phyloP scores from a whole-genome alignment of 2,329 filamentous ascomycete species.

The Curvularia verruculosa region DNA sequence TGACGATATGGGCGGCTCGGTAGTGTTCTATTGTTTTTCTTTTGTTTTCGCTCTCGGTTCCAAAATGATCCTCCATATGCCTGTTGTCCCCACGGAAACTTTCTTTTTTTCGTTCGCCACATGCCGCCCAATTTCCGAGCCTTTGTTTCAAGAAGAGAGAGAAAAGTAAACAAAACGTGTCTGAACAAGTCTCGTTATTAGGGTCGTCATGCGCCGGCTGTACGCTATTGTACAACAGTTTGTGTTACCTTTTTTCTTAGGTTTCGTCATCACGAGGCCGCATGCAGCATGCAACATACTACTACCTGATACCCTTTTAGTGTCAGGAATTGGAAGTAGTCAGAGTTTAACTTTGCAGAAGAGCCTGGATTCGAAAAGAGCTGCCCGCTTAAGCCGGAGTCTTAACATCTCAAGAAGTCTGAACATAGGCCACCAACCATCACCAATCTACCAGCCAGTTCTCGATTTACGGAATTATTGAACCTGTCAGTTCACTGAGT shows the following conservation, averaged over 20 bases:
- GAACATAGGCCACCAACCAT: background rate
- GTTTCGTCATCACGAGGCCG: background rate
- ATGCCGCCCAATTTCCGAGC: background rate
- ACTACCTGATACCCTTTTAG: background rate
- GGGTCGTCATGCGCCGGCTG: background rate
- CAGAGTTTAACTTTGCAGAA: background rate
- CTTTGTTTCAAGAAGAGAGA: background rate
- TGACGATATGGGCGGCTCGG: background rate
- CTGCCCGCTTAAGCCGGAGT: constrained; percentile 19
- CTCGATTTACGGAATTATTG: constrained; percentile 29
- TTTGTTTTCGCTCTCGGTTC: background rate
- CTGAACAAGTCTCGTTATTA: background rate
- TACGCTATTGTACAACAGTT: background rate
- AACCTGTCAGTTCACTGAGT: constrained; percentile 29
- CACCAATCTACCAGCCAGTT: constrained; percentile 2
- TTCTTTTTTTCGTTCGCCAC: background rate
- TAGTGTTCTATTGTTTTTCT: background rate
- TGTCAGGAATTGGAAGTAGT: background rate
- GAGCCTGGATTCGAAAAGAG: background rate
- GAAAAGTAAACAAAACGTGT: background rate
- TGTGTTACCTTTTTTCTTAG: background rate
- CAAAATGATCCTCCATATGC: background rate
- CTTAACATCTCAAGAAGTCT: background rate
- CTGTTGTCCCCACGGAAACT: background rate
- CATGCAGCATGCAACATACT: background rate